Evolutionary conservation across 495 filamentous ascomycete species (phyloP), one percentile per base, ranked within the genome.

Genomic region (Podospora comata): DNA sequence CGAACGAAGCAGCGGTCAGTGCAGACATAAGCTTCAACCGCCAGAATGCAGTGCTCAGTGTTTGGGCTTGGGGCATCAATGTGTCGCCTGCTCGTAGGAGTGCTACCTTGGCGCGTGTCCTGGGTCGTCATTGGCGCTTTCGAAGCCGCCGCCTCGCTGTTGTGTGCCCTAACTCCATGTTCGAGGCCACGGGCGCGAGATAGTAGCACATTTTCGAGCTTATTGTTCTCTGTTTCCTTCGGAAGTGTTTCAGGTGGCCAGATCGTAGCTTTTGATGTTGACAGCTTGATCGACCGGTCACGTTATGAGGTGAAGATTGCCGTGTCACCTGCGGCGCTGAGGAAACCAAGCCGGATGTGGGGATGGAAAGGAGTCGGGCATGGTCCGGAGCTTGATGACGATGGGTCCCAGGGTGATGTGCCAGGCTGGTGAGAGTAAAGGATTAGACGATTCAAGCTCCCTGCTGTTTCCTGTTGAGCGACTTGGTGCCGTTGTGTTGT

Each of bases 241-340:
- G 16, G 57, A 34, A 32, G n/a, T 65, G 67, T 65, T 69, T 69
- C 67, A 65, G 62, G 61, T 69, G 18, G 44, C 34, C 23, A 6
- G 7, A 34, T 62, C n/a, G 13, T 65, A 48, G 39, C 15, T 16
- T 48, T 48, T 48, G 23, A 11, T 48, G 9, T 48, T 48, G 15
- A 48, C 39, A 11, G 39, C 39, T 16, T 13, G 39, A 3, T 9
- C 5, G 39, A 13, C 13, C 39, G 39, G 39, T 16, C 39, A 48
- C 39, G 9, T 48, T 48, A 48, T 48, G 30, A 32, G 30, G 30
- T 48, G 39, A 11, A 48, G 39, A 48, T 48, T 48, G 59, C 59
- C 23, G 19, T 62, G 30, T 39, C 15, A 48, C 39, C 39, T 6
- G 39, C 39, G 39, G 39, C 39, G 39, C 7, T 16, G 39, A 48